Evolutionary conservation across 805 yeast genomes (phyloP).

Genomic region (Pichia thaimueangensis): DNA sequence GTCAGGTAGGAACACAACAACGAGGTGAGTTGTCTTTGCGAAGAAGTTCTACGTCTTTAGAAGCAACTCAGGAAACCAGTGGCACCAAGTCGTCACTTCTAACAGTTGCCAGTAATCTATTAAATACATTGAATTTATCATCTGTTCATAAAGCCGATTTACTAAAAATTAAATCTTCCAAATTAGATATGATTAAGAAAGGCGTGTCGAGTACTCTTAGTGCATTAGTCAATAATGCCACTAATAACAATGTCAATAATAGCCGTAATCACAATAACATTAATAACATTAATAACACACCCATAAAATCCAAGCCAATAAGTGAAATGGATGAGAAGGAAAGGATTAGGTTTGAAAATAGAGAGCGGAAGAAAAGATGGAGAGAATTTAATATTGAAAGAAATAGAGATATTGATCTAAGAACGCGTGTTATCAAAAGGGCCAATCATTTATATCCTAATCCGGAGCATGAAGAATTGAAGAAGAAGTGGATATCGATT

Average conservation of each 20-base stretch:
- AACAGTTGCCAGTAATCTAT: slow-evolving; percentile 9
- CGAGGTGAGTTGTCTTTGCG: not conserved
- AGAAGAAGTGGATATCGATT: slow-evolving; percentile 60
- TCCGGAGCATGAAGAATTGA: slow-evolving; percentile 45
- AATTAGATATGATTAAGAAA: slow-evolving; percentile 12
- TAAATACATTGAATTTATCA: slow-evolving; percentile 10
- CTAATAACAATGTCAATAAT: no score
- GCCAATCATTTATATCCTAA: slow-evolving; percentile 65
- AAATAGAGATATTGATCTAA: slow-evolving; percentile 81
- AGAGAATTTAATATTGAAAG: slow-evolving; percentile 71
- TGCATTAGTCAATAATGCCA: slow-evolving; percentile 7
- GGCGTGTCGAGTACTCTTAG: slow-evolving; percentile 13
- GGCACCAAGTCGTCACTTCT: slow-evolving; percentile 4
- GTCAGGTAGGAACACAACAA: not conserved
- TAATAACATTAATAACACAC: slow-evolving; percentile 3
- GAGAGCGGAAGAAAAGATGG: slow-evolving; percentile 80
- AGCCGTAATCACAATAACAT: not conserved
- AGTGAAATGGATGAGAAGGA: slow-evolving; percentile 39
- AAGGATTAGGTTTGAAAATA: slow-evolving; percentile 56
- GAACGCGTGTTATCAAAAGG: slow-evolving; percentile 68
- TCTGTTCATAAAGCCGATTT: slow-evolving; percentile 5
- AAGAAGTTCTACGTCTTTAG: no score
- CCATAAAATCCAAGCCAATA: no score
- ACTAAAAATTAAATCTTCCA: slow-evolving; percentile 4
- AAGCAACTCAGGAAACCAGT: no score